Conservation (phyloP, 2,329 filamentous ascomycete species). For the Colletotrichum brevisporum region DNA sequence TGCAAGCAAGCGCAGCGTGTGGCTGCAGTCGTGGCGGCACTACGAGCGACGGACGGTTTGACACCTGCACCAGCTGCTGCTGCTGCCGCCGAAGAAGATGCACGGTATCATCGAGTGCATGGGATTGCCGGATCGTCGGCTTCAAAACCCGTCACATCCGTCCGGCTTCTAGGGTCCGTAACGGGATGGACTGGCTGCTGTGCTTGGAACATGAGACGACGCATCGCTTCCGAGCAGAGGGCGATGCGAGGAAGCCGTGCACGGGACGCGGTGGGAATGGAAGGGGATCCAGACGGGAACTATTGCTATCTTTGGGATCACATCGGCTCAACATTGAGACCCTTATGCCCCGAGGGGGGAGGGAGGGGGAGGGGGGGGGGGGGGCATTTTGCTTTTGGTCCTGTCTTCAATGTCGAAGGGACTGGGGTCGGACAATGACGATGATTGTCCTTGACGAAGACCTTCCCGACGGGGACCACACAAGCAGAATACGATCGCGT, state of each 20-base stretch:
- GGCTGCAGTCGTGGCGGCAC: conserved; percentile 21
- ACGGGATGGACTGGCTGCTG: conserved; percentile 1
- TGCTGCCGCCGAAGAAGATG: conserved; percentile 16
- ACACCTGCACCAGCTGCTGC: conserved; percentile 15
- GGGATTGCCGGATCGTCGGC: conserved; percentile 31
- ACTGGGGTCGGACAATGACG: conserved; percentile 6
- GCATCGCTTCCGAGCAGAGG: conserved; percentile 9
- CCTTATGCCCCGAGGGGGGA: conserved; percentile 11
- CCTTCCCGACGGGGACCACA: conserved; percentile 3
- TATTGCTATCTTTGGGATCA: conserved; percentile 14
- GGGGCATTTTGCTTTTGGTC: conserved; percentile 5
- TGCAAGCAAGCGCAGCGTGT: background rate
- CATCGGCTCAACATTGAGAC: conserved; percentile 13
- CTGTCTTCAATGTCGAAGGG: conserved; percentile 32
- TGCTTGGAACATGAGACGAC: background rate
- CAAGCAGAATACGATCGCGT: background rate
- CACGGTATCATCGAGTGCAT: conserved; percentile 27
- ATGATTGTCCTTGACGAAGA: conserved; percentile 11
- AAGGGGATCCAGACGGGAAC: conserved; percentile 8
- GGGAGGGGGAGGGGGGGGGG: background rate
- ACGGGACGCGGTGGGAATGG: conserved; percentile 21
- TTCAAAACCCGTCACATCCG: background rate
- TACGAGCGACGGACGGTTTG: conserved; percentile 15
- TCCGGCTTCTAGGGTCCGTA: conserved; percentile 1
- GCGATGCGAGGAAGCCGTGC: conserved; percentile 7